phyloP scores from a whole-genome alignment of 371 early-diverging fungal species.

The Haplosporangium sp. region DNA sequence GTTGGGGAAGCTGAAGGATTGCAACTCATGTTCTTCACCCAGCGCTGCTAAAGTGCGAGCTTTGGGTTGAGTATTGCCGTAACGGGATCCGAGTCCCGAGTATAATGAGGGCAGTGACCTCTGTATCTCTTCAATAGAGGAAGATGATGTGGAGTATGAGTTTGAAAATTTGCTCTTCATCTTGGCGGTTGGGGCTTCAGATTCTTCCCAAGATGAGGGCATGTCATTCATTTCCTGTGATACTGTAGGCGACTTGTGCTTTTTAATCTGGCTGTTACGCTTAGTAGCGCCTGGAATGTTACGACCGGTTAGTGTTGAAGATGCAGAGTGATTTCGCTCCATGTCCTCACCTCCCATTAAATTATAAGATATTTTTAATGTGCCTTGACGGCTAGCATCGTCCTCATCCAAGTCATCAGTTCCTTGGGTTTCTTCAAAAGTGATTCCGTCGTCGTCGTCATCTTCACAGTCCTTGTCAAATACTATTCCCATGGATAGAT shows the following conservation, averaged over 20 bases:
- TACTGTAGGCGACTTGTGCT: conserved; percentile 34
- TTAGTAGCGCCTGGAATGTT: conserved; percentile 19
- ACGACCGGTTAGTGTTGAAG: conserved; percentile 39
- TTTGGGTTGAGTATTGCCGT: conserved; percentile 8
- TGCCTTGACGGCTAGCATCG: neutral
- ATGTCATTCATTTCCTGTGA: conserved; percentile 35
- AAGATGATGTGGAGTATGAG: conserved; percentile 35
- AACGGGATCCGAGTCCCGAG: conserved; percentile 45
- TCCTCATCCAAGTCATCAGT: conserved; percentile 8
- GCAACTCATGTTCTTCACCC: conserved; percentile 15
- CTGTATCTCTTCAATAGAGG: conserved; percentile 55
- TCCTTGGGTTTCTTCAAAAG: conserved; percentile 23
- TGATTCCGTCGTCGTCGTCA: conserved; percentile 20
- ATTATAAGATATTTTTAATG: neutral
- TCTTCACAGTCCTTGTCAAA: conserved; percentile 38
- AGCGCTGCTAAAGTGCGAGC: conserved; percentile 6
- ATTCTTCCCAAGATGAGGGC: conserved; percentile 23
- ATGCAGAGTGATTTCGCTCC: conserved; percentile 38
- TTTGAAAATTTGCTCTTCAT: conserved; percentile 16
- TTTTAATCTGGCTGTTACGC: conserved; percentile 2
- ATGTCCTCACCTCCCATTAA: conserved; percentile 23
- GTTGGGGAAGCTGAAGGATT: conserved; percentile 26
- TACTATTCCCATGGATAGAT: conserved; percentile 54
- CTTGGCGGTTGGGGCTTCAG: conserved; percentile 13
- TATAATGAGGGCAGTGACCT: conserved; percentile 43